phyloP scores from a whole-genome alignment of 345 rosid genomes.

The Theobroma cacao region DNA sequence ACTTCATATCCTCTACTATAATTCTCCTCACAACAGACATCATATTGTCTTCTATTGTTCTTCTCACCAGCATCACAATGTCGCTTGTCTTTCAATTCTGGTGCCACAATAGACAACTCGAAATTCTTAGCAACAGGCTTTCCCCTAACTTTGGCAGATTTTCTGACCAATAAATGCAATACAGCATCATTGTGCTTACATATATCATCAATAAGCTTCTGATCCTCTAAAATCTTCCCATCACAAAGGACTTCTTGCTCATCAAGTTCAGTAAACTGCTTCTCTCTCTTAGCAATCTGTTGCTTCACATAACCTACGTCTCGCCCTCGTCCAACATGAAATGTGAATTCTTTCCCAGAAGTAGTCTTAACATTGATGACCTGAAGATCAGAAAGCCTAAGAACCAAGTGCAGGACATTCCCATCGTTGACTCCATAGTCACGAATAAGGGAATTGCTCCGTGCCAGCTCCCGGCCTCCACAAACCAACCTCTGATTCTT shows the following conservation, averaged over 20 bases:
- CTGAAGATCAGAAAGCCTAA: conserved; percentile 71
- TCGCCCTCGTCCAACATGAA: conserved; percentile 57
- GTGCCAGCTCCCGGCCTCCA: conserved; percentile 61
- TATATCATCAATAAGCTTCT: conserved; percentile 58
- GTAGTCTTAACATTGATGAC: conserved; percentile 57
- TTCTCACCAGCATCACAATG: conserved; percentile 20
- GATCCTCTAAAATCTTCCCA: conserved; percentile 66
- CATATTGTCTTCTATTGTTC: conserved; percentile 16
- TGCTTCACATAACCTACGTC: conserved; percentile 71
- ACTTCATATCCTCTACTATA: conserved; percentile 12
- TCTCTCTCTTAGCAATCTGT: conserved; percentile 48
- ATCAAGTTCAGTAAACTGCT: conserved; percentile 48
- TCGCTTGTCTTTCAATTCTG: conserved; percentile 26
- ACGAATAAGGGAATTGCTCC: conserved; percentile 64
- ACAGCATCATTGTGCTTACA: conserved; percentile 48
- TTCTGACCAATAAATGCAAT: conserved; percentile 57
- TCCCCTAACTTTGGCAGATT: conserved; percentile 56
- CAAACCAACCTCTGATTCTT: conserved; percentile 74
- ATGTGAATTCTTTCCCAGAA: conserved; percentile 51
- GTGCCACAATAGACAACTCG: conserved; percentile 59
- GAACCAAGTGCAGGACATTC: conserved; percentile 70
- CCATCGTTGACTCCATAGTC: conserved; percentile 73
- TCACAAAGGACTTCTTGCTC: conserved; percentile 63
- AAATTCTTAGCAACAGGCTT: conserved; percentile 64
- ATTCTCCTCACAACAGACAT: not conserved